Evolutionary conservation across 1,284 basidiomycete genomes (phyloP), one percentile per base, ranked within the genome.

Genomic region (Ganoderma lucidum): DNA sequence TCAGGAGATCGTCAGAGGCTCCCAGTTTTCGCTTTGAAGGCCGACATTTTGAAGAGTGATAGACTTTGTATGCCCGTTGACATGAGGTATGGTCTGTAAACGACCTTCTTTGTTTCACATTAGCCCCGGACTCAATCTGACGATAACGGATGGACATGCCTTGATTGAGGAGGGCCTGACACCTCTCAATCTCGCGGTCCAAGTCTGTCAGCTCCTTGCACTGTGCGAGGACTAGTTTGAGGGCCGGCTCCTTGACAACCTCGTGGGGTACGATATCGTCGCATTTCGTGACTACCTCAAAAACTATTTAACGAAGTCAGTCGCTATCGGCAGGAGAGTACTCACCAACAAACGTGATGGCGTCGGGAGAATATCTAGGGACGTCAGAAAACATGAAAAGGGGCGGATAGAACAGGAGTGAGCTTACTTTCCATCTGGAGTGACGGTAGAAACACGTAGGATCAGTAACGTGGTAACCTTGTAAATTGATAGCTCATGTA

Each of bases 341-440:
- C 62, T 41, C 37, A 63, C 62, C 62, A 17, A 55, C 15, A 10
- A 63, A 63, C 10, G 62, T 63, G 48, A 63, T 51, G n/a, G 32
- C 62, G 9, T 63, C 6, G 5, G 45, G 23, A 37, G 45, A 39
- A 30, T 51, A 51, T 28, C 62, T 51, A 45, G 12, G 23, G 45
- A 35, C 35, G 6, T 35, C 35, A 2, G 42, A 30, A 10, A 28
- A 6, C n/a, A 41, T 55, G 9, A 5, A 9, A 10, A 23, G 17
- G 15, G 3, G 15, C 8, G 14, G n/a, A 6, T 19, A 6, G 19
- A 35, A 23, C 2, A 3, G n/a, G 3, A 39, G 37, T 9, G 19
- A 37, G 10, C 62, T 39, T 41, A 63, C 62, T 63, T 63, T 41
- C 62, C 48, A 12, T 63, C 62, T 63, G 48, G 15, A 3, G 12